A percentile compares a stretch with the other conserved stretches of the same genome.
Conservation (phyloP, 108 stramenopile species). For the Halocafeteria seosinensis region DNA sequence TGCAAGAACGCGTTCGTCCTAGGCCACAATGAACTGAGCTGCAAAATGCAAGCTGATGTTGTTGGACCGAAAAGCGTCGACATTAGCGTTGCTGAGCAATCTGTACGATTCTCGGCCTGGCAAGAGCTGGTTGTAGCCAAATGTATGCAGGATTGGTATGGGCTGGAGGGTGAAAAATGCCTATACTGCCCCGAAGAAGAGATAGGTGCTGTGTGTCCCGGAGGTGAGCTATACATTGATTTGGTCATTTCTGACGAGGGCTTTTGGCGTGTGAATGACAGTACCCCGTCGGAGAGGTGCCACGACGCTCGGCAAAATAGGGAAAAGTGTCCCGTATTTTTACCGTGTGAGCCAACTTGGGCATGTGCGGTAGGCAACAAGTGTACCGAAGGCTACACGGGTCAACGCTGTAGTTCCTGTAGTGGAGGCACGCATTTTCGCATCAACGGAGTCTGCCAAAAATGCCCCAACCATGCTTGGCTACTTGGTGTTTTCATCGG, state of each 20-base stretch:
- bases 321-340: neutral
- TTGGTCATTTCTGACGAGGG: neutral
- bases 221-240: neutral
- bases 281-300: neutral
- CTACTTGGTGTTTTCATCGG: neutral
- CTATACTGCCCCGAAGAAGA: neutral
- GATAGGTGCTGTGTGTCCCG: neutral
- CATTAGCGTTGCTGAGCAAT: neutral
- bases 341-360: neutral
- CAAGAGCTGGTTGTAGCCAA: neutral
- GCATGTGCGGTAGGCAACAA: neutral
- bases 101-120: neutral
- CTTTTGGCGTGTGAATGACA: neutral
- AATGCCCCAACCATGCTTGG: constrained; percentile 14
- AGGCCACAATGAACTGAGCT: neutral
- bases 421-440: constrained; percentile 8
- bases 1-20: neutral
- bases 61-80: neutral
- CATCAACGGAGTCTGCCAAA: constrained; percentile 11
- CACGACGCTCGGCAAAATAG: too few relatives aligned
- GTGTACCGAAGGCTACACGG: neutral
- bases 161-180: neutral
- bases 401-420: neutral
- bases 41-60: neutral
- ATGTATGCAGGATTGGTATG: neutral